Evolutionary conservation across 1,284 basidiomycete genomes (phyloP), one percentile per base, ranked within the genome.

Genomic region (Tremellales sp.): DNA sequence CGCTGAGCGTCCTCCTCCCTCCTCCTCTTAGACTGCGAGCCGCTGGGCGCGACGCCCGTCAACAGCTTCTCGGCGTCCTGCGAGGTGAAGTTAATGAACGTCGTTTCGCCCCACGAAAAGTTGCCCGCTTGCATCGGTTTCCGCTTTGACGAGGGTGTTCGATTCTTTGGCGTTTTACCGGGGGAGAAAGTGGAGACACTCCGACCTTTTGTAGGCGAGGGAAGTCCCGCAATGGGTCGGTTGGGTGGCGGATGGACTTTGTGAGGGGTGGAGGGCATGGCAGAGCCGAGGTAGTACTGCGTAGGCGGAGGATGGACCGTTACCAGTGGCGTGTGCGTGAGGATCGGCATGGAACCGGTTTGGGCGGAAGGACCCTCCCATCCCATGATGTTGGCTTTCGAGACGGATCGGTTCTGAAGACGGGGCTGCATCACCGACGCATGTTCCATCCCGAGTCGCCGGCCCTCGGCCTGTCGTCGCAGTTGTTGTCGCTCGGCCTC

Each of bases 11-110:
- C 64, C 39, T 62, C 61, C 36, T 66, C 64, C 21, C 64, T 44
- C 54, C 58, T 60, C 19, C 60, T 40, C 48, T 66, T 65, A 34
- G 53, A 54, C 32, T 59, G 57, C 44, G 54, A 57, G 0, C 70
- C 70, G 36, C 54, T 58, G 1, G 68, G 69, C 5, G 70, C 70
- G 8, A 72, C 70, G 35, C 68, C 70, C 4, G 62, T 59, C 42
- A 64, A 53, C 8, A 72, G 50, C 53, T 61, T 59, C 39, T 65
- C 63, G 4, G 60, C 68, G 45, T 72, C 70, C 16, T 61, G 61
- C 10, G 45, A 43, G 8, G 70, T 71, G 43, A 64, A 71, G 53
- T 71, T 69, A 60, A 71, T 64, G 46, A 70, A 72, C 5, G 63
- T 65, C 33, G 57, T 47, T 43, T 61, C 60, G 38, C 58, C 57